Percentiles rank a stretch among this genome's conserved stretches.
Conservation (phyloP, 129 eudicot genomes). For the Rutidosis leptorrhynchoides region DNA sequence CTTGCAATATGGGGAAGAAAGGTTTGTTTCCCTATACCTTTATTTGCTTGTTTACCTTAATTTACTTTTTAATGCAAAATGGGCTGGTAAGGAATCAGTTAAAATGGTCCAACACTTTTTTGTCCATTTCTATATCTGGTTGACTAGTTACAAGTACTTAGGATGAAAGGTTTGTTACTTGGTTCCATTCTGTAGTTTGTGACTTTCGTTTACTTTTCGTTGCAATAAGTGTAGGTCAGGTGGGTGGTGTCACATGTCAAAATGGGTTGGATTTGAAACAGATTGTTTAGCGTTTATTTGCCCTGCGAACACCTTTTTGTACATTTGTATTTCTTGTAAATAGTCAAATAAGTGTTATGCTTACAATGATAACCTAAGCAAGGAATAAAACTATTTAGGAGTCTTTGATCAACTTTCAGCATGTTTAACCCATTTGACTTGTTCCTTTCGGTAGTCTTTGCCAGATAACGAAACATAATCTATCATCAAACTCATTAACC, state of each 20-base stretch:
- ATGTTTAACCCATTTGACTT: neutral
- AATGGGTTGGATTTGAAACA: neutral
- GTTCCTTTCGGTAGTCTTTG: neutral
- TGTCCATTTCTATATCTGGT: neutral
- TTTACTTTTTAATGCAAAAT: neutral
- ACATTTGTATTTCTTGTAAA: neutral
- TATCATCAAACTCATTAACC: neutral
- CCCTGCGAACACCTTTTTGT: neutral
- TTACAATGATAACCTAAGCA: neutral
- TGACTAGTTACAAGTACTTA: constrained; percentile 4
- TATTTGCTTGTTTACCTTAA: constrained; percentile 4
- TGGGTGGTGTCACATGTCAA: neutral
- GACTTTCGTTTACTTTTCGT: neutral
- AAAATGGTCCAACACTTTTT: neutral
- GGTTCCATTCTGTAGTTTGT: neutral
- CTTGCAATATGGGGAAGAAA: constrained; percentile 96
- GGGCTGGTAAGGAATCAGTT: neutral
- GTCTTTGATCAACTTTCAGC: neutral
- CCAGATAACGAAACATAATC: neutral
- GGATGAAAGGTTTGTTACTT: constrained; percentile 77
- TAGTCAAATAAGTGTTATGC: neutral
- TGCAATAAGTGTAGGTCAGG: neutral
- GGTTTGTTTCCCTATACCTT: constrained; percentile 40
- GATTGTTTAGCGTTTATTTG: neutral
- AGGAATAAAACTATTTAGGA: neutral